Evolutionary conservation across 2,329 filamentous ascomycete genomes (phyloP).

Genomic region (Clonostachys sp.): DNA sequence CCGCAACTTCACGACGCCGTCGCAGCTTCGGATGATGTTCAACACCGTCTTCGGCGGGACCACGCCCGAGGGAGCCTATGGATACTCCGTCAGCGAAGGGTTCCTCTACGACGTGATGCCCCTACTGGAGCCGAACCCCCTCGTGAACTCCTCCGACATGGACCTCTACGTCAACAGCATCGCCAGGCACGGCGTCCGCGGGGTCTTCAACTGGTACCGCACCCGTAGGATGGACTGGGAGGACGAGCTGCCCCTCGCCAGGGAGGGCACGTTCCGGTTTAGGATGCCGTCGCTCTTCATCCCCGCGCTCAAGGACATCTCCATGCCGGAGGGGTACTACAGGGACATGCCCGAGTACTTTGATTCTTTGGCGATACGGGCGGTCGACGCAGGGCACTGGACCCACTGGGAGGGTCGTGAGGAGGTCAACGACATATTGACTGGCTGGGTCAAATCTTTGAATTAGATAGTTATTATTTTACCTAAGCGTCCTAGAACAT

Average conservation of each 20-base stretch:
- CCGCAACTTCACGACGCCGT: constrained; percentile 40
- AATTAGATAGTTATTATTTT: not conserved
- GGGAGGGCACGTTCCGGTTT: constrained; percentile 41
- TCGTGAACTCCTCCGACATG: constrained; percentile 62
- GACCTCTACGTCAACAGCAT: constrained; percentile 72
- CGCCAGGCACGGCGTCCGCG: constrained; percentile 62
- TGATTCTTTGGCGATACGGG: not conserved
- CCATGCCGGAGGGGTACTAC: not conserved
- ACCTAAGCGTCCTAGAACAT: no score
- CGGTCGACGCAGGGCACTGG: not conserved
- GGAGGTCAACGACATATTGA: not conserved
- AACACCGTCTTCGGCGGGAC: constrained; percentile 61
- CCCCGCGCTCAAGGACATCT: not conserved
- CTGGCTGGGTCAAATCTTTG: not conserved
- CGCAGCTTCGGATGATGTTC: constrained; percentile 61
- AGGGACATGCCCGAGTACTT: not conserved
- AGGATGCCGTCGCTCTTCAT: not conserved
- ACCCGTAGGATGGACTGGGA: constrained; percentile 64
- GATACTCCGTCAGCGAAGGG: constrained; percentile 54
- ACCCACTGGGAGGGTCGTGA: not conserved
- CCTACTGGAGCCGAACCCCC: constrained; percentile 52
- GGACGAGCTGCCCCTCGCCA: constrained; percentile 58
- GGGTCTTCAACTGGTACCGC: constrained; percentile 80
- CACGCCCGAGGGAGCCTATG: constrained; percentile 42
- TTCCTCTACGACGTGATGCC: constrained; percentile 54